Conservation (phyloP, 306 rosid species). For the Rosa multiflora region DNA sequence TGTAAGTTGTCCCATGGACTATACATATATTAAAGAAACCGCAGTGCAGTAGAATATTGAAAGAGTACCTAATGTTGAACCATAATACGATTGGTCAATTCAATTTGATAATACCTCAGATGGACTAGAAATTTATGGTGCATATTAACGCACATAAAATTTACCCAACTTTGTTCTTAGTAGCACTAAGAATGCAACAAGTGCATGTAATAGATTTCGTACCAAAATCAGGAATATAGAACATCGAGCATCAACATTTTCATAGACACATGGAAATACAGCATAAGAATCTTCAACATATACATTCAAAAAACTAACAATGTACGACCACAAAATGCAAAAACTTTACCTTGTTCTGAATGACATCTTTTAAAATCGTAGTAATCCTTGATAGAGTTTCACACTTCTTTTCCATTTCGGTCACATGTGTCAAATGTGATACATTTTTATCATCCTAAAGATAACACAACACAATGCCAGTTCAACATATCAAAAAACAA, state of each 20-base stretch:
- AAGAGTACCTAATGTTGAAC: no score
- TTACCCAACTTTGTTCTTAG: not conserved
- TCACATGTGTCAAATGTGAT: no score
- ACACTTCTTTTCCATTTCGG: no score
- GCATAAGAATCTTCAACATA: slow-evolving; percentile 3
- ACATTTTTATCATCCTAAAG: no score
- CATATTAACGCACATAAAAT: not conserved
- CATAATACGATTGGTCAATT: no score
- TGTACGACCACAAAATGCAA: not conserved
- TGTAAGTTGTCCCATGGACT: no score
- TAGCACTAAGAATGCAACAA: not conserved
- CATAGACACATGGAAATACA: not conserved
- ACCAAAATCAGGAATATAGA: not conserved
- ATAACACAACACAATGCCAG: no score
- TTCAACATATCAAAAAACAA: no score
- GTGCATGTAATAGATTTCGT: not conserved
- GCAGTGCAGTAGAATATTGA: no score
- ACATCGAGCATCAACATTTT: not conserved
- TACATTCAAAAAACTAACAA: slow-evolving; percentile 6
- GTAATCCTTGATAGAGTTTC: no score
- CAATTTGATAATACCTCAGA: not conserved
- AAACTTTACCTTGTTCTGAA: slow-evolving; percentile 80
- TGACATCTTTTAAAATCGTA: slow-evolving; percentile 43
- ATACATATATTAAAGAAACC: no score
- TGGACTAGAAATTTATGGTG: not conserved